Percentiles rank a stretch among this genome's conserved stretches.
Evolutionary conservation across 306 rosid species (phyloP).

Genomic region (Cucumis sativus): DNA sequence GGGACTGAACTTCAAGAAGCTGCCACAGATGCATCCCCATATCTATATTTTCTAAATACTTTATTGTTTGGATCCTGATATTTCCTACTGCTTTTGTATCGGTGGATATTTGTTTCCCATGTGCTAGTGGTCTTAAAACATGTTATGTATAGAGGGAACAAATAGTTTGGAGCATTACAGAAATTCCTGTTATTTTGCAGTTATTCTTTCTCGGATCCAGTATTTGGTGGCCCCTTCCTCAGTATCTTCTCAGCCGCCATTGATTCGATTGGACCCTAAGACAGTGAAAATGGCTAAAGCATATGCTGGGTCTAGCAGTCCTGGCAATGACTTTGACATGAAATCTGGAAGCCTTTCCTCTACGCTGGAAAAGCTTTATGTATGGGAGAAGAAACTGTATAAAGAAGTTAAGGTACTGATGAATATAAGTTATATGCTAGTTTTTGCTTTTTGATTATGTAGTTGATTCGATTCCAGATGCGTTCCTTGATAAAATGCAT

Average conservation of each 20-base stretch:
- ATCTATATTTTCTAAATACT: background rate
- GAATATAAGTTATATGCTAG: background rate
- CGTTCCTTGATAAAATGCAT: background rate
- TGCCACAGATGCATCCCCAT: background rate
- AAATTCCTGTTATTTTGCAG: conserved; percentile 38
- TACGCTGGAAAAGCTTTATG: conserved; percentile 80
- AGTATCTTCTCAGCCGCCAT: conserved; percentile 32
- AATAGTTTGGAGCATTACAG: background rate
- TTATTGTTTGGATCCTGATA: background rate
- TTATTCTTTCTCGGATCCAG: conserved; percentile 49
- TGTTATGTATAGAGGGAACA: background rate
- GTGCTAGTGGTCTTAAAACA: background rate
- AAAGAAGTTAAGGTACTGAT: conserved; percentile 89
- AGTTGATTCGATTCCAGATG: background rate
- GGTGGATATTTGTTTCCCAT: background rate
- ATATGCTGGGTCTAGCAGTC: conserved; percentile 36
- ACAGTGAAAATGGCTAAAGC: conserved; percentile 58
- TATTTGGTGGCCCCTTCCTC: conserved; percentile 47
- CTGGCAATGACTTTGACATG: conserved; percentile 37
- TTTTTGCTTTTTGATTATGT: background rate
- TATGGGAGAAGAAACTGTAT: conserved; percentile 83
- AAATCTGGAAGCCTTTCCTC: conserved; percentile 61
- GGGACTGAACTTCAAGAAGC: background rate
- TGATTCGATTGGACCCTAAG: conserved; percentile 38
- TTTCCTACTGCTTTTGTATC: background rate